Conservation (phyloP, 139 green algal species). For the Nannochloris sp. region DNA sequence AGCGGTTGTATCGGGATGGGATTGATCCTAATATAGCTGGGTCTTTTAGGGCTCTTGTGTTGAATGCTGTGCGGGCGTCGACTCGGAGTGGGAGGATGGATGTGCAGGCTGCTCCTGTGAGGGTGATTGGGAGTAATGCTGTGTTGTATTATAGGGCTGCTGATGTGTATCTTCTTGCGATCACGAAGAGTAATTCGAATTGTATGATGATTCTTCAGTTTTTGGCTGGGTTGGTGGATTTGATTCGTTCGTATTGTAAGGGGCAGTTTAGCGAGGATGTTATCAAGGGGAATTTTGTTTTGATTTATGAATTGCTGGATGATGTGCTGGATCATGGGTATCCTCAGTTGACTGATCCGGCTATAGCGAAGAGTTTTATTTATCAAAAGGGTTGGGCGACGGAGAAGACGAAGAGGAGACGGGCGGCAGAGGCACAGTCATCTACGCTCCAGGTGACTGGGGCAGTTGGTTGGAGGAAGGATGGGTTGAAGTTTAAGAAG, state of each 20-base stretch:
- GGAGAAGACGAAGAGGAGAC: slow-evolving; percentile 40
- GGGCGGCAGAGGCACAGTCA: slow-evolving; percentile 52
- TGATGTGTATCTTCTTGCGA: slow-evolving; percentile 90
- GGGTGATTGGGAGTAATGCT: slow-evolving; percentile 56
- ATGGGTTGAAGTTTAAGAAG: slow-evolving; percentile 91
- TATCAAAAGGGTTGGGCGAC: slow-evolving; percentile 75
- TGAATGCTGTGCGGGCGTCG: slow-evolving; percentile 41
- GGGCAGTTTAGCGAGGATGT: slow-evolving; percentile 73
- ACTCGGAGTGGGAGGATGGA: slow-evolving; percentile 35
- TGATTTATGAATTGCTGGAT: slow-evolving; percentile 96
- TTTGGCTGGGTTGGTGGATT: slow-evolving; percentile 68
- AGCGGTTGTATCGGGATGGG: slow-evolving; percentile 84
- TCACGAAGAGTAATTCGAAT: slow-evolving; percentile 86
- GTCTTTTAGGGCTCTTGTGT: slow-evolving; percentile 80
- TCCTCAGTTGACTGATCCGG: slow-evolving; percentile 77
- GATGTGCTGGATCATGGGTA: slow-evolving; percentile 82
- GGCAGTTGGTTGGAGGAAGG: slow-evolving; percentile 77
- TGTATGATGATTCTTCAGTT: slow-evolving; percentile 87
- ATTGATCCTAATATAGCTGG: slow-evolving; percentile 78
- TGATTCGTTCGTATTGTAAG: slow-evolving; percentile 85
- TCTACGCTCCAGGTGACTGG: slow-evolving; percentile 92
- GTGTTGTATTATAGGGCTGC: slow-evolving; percentile 80
- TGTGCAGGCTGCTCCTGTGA: slow-evolving; percentile 52
- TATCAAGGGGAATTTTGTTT: slow-evolving; percentile 87
- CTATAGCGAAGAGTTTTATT: slow-evolving; percentile 88